These are phyloP conservation scores for Tolypocladium sp. DNA, from an alignment of 2,329 filamentous ascomycete species.

Conservation along the genomic window DNA sequence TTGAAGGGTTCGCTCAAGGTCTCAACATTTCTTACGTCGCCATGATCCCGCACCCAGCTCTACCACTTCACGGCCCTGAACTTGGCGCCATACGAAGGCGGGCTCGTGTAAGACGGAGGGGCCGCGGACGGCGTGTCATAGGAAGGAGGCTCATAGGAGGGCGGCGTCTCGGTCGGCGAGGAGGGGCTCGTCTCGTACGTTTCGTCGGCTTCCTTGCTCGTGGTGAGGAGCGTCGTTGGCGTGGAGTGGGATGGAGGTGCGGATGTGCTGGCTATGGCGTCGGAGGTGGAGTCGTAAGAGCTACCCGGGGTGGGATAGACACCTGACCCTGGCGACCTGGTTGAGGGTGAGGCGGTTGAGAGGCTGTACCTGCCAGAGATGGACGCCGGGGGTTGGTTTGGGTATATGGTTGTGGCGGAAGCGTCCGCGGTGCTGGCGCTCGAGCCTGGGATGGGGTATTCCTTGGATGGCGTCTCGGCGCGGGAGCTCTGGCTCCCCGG, in stretches of 20 bases:
- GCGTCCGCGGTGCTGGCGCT: not conserved
- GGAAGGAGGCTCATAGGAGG: not conserved
- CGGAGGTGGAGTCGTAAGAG: not conserved
- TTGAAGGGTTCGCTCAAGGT: not conserved
- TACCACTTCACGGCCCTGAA: not conserved
- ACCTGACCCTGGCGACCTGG: not conserved
- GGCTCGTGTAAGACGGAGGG: not conserved
- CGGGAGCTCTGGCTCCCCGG: not conserved
- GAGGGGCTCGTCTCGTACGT: not conserved
- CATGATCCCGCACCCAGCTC: not conserved
- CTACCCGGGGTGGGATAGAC: not conserved
- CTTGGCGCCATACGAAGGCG: not conserved
- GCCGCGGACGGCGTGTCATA: not conserved
- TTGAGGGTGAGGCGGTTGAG: not conserved
- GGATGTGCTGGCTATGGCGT: not conserved
- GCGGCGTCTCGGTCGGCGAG: not conserved
- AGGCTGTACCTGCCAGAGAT: not conserved
- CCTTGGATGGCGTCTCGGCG: no score
- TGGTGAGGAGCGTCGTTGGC: not conserved
- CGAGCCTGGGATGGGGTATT: not conserved
- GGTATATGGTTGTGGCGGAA: not conserved
- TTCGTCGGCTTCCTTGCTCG: not conserved
- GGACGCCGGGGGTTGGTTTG: not conserved
- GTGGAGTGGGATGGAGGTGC: no score
- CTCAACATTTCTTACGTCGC: not conserved